These are phyloP conservation scores for Cairneyella variabilis DNA, from an alignment of 495 filamentous ascomycete genomes.

Conservation along the genomic window DNA sequence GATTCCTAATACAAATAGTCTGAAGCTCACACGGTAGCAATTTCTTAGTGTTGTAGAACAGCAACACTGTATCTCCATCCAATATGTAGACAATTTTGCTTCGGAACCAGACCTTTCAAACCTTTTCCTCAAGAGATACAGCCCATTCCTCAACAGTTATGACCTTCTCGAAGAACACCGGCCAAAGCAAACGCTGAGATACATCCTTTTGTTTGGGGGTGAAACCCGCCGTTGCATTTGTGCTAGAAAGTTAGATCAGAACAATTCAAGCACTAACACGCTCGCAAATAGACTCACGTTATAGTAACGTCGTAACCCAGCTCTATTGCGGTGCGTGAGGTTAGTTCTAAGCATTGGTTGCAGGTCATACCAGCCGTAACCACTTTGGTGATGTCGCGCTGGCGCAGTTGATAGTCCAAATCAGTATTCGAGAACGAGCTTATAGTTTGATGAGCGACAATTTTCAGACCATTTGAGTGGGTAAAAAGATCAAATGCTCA, in stretches of 20 bases:
- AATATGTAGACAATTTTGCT: no score
- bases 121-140: no score
- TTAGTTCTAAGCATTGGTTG: constrained; percentile 26
- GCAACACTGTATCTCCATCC: no score
- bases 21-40: no score
- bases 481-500: not conserved
- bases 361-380: constrained; percentile 21
- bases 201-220: constrained; percentile 13
- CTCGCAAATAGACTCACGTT: constrained; percentile 5
- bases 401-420: constrained; percentile 27
- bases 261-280: constrained; percentile 16
- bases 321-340: constrained; percentile 24
- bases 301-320: not conserved
- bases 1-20: no score
- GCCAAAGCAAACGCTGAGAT: constrained; percentile 21
- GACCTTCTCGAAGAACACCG: constrained; percentile 21
- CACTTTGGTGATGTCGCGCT: constrained; percentile 23
- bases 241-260: no score
- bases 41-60: no score
- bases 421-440: constrained; percentile 29
- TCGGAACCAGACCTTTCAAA: no score
- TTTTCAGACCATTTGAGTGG: no score
- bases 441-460: not conserved
- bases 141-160: constrained; percentile 17
- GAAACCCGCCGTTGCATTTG: constrained; percentile 19